Evolutionary conservation across 345 rosid species (phyloP).

Genomic region (Citrus australasica): DNA sequence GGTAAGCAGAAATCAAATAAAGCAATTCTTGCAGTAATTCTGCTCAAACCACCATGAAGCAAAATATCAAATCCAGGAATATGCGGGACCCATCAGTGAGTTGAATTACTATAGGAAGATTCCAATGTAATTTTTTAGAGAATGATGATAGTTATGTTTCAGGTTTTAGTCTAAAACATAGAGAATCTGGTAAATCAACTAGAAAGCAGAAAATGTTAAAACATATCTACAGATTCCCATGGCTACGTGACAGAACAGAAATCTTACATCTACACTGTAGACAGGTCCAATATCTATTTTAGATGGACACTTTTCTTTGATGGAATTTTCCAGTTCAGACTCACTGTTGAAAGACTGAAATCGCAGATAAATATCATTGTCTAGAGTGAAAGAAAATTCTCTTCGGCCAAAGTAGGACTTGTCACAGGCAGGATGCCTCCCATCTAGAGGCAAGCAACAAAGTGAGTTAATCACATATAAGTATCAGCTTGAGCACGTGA

Average conservation of each 20-base stretch:
- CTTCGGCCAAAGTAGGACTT: slow-evolving; percentile 63
- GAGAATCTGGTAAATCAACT: neutral
- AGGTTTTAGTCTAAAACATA: neutral
- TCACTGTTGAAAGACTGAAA: slow-evolving; percentile 67
- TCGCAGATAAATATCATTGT: slow-evolving; percentile 67
- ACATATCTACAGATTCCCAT: neutral
- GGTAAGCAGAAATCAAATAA: neutral
- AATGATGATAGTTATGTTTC: neutral
- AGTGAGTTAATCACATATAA: neutral
- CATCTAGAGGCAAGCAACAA: slow-evolving; percentile 47
- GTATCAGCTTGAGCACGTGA: neutral
- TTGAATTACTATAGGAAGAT: neutral
- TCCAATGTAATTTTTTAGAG: neutral
- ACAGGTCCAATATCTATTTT: slow-evolving; percentile 93
- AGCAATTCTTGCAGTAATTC: neutral
- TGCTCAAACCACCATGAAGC: neutral
- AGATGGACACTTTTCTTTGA: slow-evolving; percentile 62
- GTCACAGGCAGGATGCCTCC: slow-evolving; percentile 93
- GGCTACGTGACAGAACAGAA: neutral
- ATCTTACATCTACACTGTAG: slow-evolving; percentile 75
- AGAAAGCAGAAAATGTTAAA: neutral
- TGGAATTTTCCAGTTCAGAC: slow-evolving; percentile 54
- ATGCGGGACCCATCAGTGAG: neutral
- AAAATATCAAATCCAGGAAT: neutral
- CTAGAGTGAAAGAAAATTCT: slow-evolving; percentile 86